Evolutionary conservation across 352 stramenopile genomes (phyloP), one percentile per base, ranked within the genome.

Genomic region (Globisporangium camurandrum): DNA sequence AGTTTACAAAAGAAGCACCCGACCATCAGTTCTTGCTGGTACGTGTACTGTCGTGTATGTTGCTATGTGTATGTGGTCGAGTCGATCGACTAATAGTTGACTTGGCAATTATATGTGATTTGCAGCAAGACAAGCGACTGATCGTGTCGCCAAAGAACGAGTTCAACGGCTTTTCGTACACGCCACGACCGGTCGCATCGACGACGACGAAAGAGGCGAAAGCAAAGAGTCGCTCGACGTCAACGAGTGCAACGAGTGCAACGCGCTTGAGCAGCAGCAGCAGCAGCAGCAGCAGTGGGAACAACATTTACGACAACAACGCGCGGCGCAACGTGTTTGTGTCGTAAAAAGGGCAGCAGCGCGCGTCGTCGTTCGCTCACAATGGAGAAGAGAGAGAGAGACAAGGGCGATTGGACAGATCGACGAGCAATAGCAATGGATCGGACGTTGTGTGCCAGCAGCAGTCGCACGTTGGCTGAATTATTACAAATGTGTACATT

Each of bases 121-220:
- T 64, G 33, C 64, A 91, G 69, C 77, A 89, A 64, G 80, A 91
- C 53, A 80, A 78, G 45, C 77, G 80, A 8, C 57, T 91, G 17
- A 56, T 66, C 6, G 60, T 87, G 31, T 91, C 80, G 17, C 80
- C 80, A 8, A 87, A 88, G 57, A 90, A 93, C 61, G 80, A 92
- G 51, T 93, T 93, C 56, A 69, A 86, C 39, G 80, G 80, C 19
- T 93, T 93, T 43, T 93, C 83, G 31, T 93, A 86, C 59, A 86
- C 80, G 34, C 61, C 67, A 16, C 67, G 49, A 19, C 56, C 60
- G 24, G n/a, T n/a, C n/a, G n/a, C n/a, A n/a, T n/a, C n/a, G n/a
- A 27, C 39, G 38, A 40, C 60, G 57, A 22, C 60, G 40, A 17
- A 53, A 42, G 2, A 22, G 28, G 56, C 62, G 16, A 61, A 59